Percentiles rank a stretch among this genome's conserved stretches.
Conservation (phyloP, 2,329 filamentous ascomycete species). For the Penicillium verrucosum region DNA sequence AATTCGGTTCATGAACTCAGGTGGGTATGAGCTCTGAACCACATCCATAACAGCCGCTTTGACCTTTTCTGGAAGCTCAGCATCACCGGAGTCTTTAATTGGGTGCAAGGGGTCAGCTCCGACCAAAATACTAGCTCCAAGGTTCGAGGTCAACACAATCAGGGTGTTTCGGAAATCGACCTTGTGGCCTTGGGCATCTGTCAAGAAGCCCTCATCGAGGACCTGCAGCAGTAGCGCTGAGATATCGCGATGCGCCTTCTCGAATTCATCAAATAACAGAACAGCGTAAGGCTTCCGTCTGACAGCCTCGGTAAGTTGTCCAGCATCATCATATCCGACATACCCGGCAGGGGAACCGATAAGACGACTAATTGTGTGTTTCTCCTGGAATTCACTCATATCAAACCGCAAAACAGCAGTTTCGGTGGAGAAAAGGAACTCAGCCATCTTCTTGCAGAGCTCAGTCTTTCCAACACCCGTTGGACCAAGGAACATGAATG, state of each 20-base stretch:
- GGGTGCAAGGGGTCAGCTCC: conserved; percentile 65
- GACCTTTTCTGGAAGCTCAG: conserved; percentile 69
- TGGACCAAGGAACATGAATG: conserved; percentile 96
- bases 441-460: conserved; percentile 91
- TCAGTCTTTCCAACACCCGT: conserved; percentile 98
- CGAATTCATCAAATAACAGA: conserved; percentile 93
- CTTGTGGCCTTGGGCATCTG: conserved; percentile 92
- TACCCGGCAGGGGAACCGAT: conserved; percentile 94
- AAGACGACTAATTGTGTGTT: conserved; percentile 88
- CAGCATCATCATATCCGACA: conserved; percentile 93
- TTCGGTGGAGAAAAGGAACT: conserved; percentile 89
- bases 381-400: conserved; percentile 97
- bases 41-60: conserved; percentile 85
- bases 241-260: conserved; percentile 95
- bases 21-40: conserved; percentile 70
- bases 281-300: conserved; percentile 93
- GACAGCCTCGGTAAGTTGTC: conserved; percentile 92
- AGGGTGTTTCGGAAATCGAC: conserved; percentile 96
- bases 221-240: conserved; percentile 89
- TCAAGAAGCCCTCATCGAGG: conserved; percentile 92
- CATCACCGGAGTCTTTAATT: conserved; percentile 60
- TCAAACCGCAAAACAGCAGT: conserved; percentile 90
- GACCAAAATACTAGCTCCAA: conserved; percentile 88
- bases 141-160: conserved; percentile 92
- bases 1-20: conserved; percentile 94